Evolutionary conservation across 352 stramenopile genomes (phyloP), one percentile per base, ranked within the genome.

Genomic region (Aphanomyces stellatus): DNA sequence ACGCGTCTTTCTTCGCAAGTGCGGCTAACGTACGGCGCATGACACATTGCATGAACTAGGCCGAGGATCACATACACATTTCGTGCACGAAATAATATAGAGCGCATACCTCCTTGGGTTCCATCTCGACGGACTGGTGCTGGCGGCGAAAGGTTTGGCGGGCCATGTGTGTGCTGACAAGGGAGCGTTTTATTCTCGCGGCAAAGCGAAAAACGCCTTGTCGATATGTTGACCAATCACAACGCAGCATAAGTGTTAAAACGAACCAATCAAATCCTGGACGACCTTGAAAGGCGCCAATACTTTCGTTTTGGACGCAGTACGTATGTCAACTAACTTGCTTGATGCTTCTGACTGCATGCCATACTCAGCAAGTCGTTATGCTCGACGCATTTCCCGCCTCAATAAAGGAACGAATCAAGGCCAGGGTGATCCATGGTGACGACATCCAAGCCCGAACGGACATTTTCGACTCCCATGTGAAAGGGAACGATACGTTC

Each of bases 321-420:
- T n/a, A n/a, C n/a, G n/a, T n/a, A n/a, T n/a, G n/a, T n/a, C n/a
- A n/a, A n/a, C n/a, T n/a, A n/a, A n/a, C n/a, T n/a, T n/a, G n/a
- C n/a, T n/a, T n/a, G n/a, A n/a, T n/a, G n/a, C n/a, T n/a, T n/a
- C n/a, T n/a, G n/a, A n/a, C n/a, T n/a, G n/a, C n/a, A n/a, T n/a
- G n/a, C n/a, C n/a, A n/a, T n/a, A 69, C 90, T 22, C 71, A 75
- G 60, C 81, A 92, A 53, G 69, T 92, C 28, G 53, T 74, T 7
- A 68, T 75, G 27, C 67, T 92, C 42, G 81, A 90, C 51, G 67
- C 70, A 4, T 72, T 90, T 49, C 53, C 69, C 5, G 76, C 83
- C n/a, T 85, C 77, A 1, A 76, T 77, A 17, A 87, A 82, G 55
- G 81, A 90, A 59, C 90, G 90, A 68, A 75, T 89, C 62, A 92